A percentile compares a stretch with the other conserved stretches of the same genome.
Evolutionary conservation across 495 filamentous ascomycete genomes (phyloP).

Genomic region (Penicillium malachiteum): DNA sequence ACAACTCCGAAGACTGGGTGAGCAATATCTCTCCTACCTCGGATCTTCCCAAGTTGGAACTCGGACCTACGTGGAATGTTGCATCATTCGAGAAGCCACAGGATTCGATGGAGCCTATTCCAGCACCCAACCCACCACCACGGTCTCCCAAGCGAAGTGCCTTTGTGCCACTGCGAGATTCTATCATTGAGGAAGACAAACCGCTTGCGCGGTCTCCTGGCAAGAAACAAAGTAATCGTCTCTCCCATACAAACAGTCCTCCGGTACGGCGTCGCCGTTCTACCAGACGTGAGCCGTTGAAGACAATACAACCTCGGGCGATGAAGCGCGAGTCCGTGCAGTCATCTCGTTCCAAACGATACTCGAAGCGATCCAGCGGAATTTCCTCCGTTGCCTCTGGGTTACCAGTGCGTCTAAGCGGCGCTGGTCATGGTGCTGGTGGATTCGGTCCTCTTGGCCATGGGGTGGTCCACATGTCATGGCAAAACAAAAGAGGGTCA

Average conservation of each 20-base stretch:
- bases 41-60: conserved; percentile 36
- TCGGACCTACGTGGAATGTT: conserved; percentile 37
- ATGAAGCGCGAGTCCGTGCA: conserved; percentile 43
- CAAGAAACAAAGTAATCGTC: conserved; percentile 30
- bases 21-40: conserved; percentile 27
- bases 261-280: conserved; percentile 34
- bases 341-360: conserved; percentile 40
- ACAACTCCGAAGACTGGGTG: conserved; percentile 25
- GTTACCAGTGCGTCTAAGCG: conserved; percentile 41
- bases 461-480: conserved; percentile 46
- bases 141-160: conserved; percentile 32
- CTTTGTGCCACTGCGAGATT: conserved; percentile 27
- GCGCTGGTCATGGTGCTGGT: conserved; percentile 50
- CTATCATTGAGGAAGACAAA: conserved; percentile 27
- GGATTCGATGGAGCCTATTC: conserved; percentile 12
- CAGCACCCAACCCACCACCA: conserved; percentile 27
- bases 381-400: conserved; percentile 40
- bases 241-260: conserved; percentile 32
- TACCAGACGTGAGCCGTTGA: conserved; percentile 40
- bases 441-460: conserved; percentile 47
- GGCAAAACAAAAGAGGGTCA: conserved; percentile 44
- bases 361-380: conserved; percentile 47
- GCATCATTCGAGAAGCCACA: conserved; percentile 27
- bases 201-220: conserved; percentile 16
- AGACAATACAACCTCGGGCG: conserved; percentile 40